Conservation (phyloP, 106 monocot species). For the Dendrobium chrysotoxum region DNA sequence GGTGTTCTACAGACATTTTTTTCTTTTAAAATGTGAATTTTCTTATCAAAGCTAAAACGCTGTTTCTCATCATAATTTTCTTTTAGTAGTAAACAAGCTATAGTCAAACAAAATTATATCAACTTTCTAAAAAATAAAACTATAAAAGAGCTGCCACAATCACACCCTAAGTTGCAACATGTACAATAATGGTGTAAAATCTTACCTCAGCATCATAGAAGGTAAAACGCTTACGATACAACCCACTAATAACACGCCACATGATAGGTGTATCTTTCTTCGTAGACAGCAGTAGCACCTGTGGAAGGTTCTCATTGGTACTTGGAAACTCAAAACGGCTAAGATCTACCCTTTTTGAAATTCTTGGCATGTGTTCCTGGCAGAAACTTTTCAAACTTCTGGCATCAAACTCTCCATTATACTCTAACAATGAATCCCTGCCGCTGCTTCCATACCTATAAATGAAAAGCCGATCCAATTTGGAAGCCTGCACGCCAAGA, state of each 20-base stretch:
- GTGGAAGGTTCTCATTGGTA: slow-evolving; percentile 42
- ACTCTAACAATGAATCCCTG: slow-evolving; percentile 62
- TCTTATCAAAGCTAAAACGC: no score
- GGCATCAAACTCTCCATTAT: slow-evolving; percentile 42
- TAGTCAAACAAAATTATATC: no score
- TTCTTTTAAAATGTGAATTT: no score
- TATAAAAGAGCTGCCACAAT: neutral
- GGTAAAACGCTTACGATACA: slow-evolving; percentile 53
- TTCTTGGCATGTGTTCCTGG: slow-evolving; percentile 65
- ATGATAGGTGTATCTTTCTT: slow-evolving; percentile 83
- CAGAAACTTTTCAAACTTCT: slow-evolving; percentile 68
- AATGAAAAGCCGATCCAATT: slow-evolving; percentile 41
- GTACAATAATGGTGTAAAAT: neutral
- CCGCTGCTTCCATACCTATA: slow-evolving; percentile 54
- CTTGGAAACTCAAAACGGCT: slow-evolving; percentile 39
- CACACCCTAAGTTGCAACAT: neutral
- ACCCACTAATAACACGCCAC: slow-evolving; percentile 86
- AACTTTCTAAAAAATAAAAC: neutral
- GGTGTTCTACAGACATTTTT: no score
- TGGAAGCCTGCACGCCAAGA: slow-evolving; percentile 41
- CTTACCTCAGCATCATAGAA: slow-evolving; percentile 86
- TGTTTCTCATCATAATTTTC: no score
- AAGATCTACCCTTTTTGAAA: slow-evolving; percentile 63
- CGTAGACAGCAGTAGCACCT: slow-evolving; percentile 74
- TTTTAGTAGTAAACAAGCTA: no score